phyloP scores from a whole-genome alignment of 352 stramenopile genomes.

The Detonula confervacea region DNA sequence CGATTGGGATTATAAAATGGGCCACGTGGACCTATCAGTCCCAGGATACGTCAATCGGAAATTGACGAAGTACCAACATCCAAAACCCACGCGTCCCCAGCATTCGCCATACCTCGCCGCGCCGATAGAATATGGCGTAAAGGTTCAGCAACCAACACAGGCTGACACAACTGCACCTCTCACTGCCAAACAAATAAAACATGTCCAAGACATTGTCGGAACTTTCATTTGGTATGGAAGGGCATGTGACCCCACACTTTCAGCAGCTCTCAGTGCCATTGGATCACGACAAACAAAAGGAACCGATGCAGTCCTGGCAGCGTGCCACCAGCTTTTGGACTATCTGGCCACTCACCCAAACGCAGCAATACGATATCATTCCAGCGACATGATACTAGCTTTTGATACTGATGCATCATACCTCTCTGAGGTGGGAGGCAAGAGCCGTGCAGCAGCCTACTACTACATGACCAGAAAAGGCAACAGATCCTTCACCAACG shows the following conservation, averaged over 20 bases:
- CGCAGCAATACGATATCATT: not conserved
- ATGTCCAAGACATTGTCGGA: slow-evolving; percentile 43
- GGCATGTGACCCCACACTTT: slow-evolving; percentile 15
- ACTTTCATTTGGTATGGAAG: slow-evolving; percentile 45
- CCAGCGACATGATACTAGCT: not conserved
- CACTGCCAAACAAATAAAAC: slow-evolving; percentile 19
- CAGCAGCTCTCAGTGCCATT: slow-evolving; percentile 15
- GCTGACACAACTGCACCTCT: slow-evolving; percentile 15
- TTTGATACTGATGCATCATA: slow-evolving; percentile 33
- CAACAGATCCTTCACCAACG: not conserved
- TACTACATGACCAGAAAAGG: too few species aligned
- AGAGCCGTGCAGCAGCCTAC: slow-evolving; percentile 17
- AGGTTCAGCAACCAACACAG: slow-evolving; percentile 21
- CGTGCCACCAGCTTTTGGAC: not conserved
- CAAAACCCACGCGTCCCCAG: slow-evolving; percentile 10
- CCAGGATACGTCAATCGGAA: slow-evolving; percentile 11
- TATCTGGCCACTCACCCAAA: too few species aligned
- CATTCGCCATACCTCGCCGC: too few species aligned
- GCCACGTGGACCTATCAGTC: slow-evolving; percentile 28
- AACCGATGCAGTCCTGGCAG: not conserved
- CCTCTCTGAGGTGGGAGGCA: slow-evolving; percentile 15
- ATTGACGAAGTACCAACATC: slow-evolving; percentile 19
- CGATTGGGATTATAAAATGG: slow-evolving; percentile 43
- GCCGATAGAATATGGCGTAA: slow-evolving; percentile 11
- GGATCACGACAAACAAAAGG: not conserved